Base-by-base conservation (phyloP, 169 alveolate species). In the Cryptosporidium tyzzeri region DNA sequence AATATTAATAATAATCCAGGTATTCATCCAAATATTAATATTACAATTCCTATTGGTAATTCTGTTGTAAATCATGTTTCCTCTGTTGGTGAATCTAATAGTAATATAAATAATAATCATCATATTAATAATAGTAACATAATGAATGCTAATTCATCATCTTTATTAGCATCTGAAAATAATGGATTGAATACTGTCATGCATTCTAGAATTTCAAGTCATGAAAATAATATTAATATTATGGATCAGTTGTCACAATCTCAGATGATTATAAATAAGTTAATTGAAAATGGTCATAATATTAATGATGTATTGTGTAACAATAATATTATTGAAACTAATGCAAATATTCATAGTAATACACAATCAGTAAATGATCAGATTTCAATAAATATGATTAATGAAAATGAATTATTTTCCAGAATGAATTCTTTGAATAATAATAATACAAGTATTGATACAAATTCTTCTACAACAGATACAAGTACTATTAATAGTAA, bases 241-340 rank as follows among this genome's bases (percentile, higher is more conserved):
- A 48, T 70, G 45, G 58, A 48, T 70, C 48, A 51, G 23, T 29
- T 70, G 8, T 9, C 84, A 21, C 69, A 70, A 21, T 73, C 86
- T 18, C 86, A 35, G n/a, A 53, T 73, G 16, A 18, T 73, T 18
- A 6, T 73, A 21, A 73, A 73, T 59, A 73, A 62, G 68, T 23
- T 71, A n/a, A 45, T 73, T 10, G 70, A 21, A 4, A 73, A 14
- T 65, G 50, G 50, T 37, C 51, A 73, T 59, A 71, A 23, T 69
- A 69, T 69, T 0, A 50, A 7, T n/a, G 80, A 65, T 8, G 45
- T 65, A 44, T 10, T 65, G 6, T 14, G 21, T 14, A 48, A 48
- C 2, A 9, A 48, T 16, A 48, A 14, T 48, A 48, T 48, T 7
- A 48, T 48, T 48, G 55, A 48, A 48, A 14, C 4, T 2, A 26